Conservation (phyloP, 768 basidiomycete genomes). For the Mycena pura region DNA sequence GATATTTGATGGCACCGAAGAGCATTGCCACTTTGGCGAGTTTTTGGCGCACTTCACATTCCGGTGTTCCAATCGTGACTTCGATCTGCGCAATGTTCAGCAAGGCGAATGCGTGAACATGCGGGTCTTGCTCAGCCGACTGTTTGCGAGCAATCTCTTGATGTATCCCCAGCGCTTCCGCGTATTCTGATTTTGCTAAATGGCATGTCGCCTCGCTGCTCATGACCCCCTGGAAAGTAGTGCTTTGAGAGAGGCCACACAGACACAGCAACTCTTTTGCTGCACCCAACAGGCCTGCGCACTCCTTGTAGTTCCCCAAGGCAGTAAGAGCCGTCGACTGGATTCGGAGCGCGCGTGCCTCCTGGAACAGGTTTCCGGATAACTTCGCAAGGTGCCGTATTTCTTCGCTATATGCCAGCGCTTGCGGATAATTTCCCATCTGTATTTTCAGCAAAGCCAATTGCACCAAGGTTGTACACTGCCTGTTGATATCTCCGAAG, state of each 20-base stretch:
- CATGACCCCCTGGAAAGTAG: neutral
- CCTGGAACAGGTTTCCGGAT: no score
- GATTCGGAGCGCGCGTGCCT: no score
- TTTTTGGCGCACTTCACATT: neutral
- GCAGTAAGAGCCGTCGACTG: no score
- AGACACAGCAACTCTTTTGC: neutral
- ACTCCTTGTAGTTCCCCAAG: no score
- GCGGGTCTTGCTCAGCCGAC: neutral
- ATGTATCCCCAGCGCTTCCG: neutral
- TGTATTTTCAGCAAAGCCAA: no score
- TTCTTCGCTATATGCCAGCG: no score
- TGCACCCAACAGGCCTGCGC: no score
- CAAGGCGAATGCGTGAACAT: neutral
- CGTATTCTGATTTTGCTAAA: slow-evolving; percentile 12
- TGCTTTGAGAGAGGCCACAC: neutral
- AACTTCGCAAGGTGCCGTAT: no score
- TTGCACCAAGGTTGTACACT: no score
- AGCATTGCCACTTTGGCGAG: neutral
- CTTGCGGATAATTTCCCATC: no score
- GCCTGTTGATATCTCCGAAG: no score
- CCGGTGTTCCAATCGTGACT: neutral
- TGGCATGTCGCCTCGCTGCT: slow-evolving; percentile 2
- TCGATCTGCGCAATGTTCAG: slow-evolving; percentile 4
- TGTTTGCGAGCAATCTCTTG: neutral
- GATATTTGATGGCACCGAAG: neutral